Evolutionary conservation across 148 eudicot genomes (phyloP).

Genomic region (Agrostemma githago): DNA sequence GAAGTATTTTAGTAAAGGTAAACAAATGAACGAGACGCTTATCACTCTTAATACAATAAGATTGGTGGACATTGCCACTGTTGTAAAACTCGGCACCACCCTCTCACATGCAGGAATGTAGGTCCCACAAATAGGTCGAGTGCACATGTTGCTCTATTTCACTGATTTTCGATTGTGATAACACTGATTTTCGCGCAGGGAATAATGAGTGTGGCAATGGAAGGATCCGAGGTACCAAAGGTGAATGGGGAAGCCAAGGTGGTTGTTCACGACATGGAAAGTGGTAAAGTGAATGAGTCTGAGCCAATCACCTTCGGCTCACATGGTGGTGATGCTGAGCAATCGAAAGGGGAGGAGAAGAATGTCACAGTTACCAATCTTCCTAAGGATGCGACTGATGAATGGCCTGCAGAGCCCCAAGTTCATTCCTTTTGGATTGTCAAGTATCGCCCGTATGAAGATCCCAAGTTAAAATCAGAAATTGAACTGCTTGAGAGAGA

Average conservation of each 20-base stretch:
- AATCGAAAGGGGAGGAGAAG: slow-evolving; percentile 36
- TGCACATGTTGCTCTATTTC: background rate
- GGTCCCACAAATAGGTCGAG: background rate
- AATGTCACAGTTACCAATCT: slow-evolving; percentile 36
- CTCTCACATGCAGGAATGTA: background rate
- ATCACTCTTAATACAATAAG: too few relatives aligned
- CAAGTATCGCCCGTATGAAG: slow-evolving; percentile 58
- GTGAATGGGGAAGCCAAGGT: slow-evolving; percentile 34
- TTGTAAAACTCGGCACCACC: background rate
- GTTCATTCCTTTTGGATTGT: slow-evolving; percentile 55
- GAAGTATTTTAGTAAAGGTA: too few relatives aligned
- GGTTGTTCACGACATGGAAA: slow-evolving; percentile 35
- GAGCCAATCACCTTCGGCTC: slow-evolving; percentile 62
- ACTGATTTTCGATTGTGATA: background rate
- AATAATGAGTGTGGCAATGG: slow-evolving; percentile 41
- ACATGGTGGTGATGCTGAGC: slow-evolving; percentile 46
- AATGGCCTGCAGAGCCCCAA: slow-evolving; percentile 68
- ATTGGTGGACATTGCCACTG: background rate
- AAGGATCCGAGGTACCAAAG: slow-evolving; percentile 50
- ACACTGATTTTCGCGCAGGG: slow-evolving; percentile 4
- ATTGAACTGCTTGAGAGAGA: slow-evolving; percentile 58
- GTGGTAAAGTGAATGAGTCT: slow-evolving; percentile 31
- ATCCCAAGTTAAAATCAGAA: slow-evolving; percentile 58
- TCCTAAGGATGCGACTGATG: slow-evolving; percentile 73
- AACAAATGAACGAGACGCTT: too few relatives aligned